Evolutionary conservation across 768 basidiomycete species (phyloP).

Genomic region (Russula foetens): DNA sequence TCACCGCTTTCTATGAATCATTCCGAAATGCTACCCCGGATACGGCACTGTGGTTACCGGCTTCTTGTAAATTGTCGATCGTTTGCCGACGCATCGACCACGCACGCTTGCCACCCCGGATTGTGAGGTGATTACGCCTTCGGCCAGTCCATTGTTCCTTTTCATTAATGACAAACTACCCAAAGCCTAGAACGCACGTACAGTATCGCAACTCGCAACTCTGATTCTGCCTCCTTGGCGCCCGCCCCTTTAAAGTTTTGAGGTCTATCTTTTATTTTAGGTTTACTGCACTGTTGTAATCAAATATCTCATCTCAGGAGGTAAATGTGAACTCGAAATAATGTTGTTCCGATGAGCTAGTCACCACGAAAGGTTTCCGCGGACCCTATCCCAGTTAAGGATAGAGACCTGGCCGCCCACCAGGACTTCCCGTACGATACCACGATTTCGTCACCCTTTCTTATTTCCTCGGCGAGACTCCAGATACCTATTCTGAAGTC

Average conservation of each 20-base stretch:
- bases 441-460: conserved; percentile 76
- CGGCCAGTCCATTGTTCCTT: background rate
- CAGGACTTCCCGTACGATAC: conserved; percentile 86
- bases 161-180: background rate
- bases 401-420: conserved; percentile 50
- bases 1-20: background rate
- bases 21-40: background rate
- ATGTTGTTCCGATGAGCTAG: background rate
- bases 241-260: conserved; percentile 4
- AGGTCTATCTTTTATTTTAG: conserved; percentile 11
- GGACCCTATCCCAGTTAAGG: background rate
- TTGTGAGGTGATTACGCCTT: conserved; percentile 1
- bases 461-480: conserved; percentile 50
- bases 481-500: conserved; percentile 75
- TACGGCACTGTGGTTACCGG: background rate
- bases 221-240: background rate
- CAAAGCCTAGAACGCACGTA: conserved; percentile 2
- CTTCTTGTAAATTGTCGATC: conserved; percentile 13
- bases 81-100: background rate
- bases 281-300: background rate
- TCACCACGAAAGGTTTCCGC: conserved; percentile 3
- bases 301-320: conserved; percentile 6
- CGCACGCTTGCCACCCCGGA: background rate
- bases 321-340: background rate
- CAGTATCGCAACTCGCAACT: conserved; percentile 1